These are phyloP conservation scores for Nyssa sinensis DNA, from an alignment of 148 eudicot genomes.

Conservation along the genomic window DNA sequence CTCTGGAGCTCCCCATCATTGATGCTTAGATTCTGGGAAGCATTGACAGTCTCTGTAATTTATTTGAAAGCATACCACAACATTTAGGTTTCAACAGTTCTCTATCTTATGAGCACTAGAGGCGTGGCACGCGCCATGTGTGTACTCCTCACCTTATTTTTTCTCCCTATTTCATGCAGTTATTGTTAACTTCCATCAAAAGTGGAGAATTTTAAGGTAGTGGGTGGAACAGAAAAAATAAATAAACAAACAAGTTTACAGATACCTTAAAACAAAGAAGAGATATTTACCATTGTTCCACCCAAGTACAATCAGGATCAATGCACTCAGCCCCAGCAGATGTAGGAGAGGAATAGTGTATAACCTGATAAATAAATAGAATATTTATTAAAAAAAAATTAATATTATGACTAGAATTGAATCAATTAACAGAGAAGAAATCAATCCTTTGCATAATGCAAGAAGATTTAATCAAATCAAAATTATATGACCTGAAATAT, in stretches of 20 bases:
- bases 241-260: no score
- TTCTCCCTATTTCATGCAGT: no score
- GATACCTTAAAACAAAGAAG: no score
- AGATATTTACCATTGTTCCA: constrained; percentile 81
- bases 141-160: no score
- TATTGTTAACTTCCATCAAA: no score
- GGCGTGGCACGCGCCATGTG: no score
- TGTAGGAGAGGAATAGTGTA: constrained; percentile 73
- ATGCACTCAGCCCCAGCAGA: constrained; percentile 99
- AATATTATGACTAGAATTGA: not conserved
- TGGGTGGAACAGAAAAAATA: no score
- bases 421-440: not conserved
- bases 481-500: not conserved
- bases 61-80: not conserved
- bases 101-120: not conserved
- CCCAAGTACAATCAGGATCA: constrained; percentile 89
- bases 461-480: not conserved
- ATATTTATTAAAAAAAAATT: not conserved
- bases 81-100: constrained; percentile 2
- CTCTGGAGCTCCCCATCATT: not conserved
- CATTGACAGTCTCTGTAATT: no score
- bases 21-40: no score
- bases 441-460: not conserved
- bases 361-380: constrained; percentile 51
- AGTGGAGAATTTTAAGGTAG: no score